A percentile compares a stretch with the other conserved stretches of the same genome.
Evolutionary conservation across 805 yeast species (phyloP).

Genomic region (fission yeast (Schizosaccharomyces pombe)): ASM294v3 CU329670.1:171501-172000

Average conservation of each 20-base stretch:
- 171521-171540: conserved; percentile 12
- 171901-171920: conserved; percentile 32
- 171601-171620: conserved; percentile 59
- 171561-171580: too few relatives aligned
- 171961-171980: conserved; percentile 46
- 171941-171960: conserved; percentile 59
- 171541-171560: too few relatives aligned
- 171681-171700: conserved; percentile 72
- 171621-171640: conserved; percentile 21
- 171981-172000: conserved; percentile 25
- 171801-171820: not conserved
- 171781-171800: conserved; percentile 7
- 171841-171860: conserved; percentile 3
- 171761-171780: conserved; percentile 21
- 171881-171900: not conserved
- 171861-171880: not conserved
- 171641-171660: conserved; percentile 40
- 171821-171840: not conserved
- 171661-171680: conserved; percentile 44
- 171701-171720: conserved; percentile 33
- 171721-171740: conserved; percentile 42
- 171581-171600: conserved; percentile 27
- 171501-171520: conserved; percentile 14
- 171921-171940: conserved; percentile 76
- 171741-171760: conserved; percentile 54